Base-by-base conservation (phyloP, 1,284 basidiomycete genomes). In the Ustilago xerochloae region DNA sequence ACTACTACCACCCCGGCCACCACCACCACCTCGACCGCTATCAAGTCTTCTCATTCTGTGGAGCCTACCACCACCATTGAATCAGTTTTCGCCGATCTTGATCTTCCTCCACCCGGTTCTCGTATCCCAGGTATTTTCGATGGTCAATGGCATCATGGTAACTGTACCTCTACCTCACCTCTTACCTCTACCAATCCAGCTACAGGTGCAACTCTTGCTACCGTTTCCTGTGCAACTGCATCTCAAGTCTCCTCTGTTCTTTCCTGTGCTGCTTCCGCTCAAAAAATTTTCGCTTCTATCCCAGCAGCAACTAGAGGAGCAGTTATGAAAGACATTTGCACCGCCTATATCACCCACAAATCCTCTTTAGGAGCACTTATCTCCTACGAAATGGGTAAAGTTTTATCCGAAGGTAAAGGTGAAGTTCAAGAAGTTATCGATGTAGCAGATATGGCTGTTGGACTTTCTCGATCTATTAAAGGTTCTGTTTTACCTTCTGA, bases 381-480 rank as follows among this genome's bases (percentile, higher is more conserved):
- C 61, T 84, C 81, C 41, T 81, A 95, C 18, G 95, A 83, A 85
- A 97, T 97, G 94, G 94, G 88, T 48, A 98, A 98, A 86, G 94
- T 97, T 75, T 88, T 88, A 78, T 91, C 91, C n/a, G 94, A 97
- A 84, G 94, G 94, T 32, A 88, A 91, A 46, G 94, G 94, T 18
- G 94, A 97, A 86, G 93, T 97, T 1, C 93, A 94, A 82, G 93
- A 97, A 86, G 94, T 95, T 77, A 89, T 97, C 65, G 94, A 97
- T 83, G 93, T 96, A 61, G 93, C 89, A 55, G 91, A 92, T 82
- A 90, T 90, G 82, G 90, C 88, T 4, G 90, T 93, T 20, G 94
- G 94, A 2, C 86, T 97, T 33, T 94, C 93, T 6, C 88, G 94
- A 60, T 93, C 92, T 89, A 94, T 96, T 91, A 92, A 50, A 57